These are phyloP conservation scores for Cryptococcus floricola DNA, from an alignment of 1,284 basidiomycete genomes.

Conservation along the genomic window DNA sequence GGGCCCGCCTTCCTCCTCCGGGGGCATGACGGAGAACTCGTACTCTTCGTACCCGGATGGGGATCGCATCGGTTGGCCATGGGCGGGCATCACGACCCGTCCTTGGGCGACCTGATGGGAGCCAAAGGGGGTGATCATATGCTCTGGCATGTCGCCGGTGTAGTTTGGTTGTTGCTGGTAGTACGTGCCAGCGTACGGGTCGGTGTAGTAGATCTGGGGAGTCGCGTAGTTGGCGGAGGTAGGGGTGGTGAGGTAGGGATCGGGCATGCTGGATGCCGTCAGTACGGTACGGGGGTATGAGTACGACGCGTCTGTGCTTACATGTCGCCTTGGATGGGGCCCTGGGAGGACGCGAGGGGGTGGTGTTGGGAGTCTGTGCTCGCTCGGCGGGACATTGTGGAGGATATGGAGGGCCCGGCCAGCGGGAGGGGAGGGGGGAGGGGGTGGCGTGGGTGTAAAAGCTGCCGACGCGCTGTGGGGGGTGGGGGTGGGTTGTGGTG, in stretches of 20 bases:
- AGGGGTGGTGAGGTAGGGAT: conserved; percentile 14
- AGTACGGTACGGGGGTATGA: background rate
- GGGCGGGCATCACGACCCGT: conserved; percentile 19
- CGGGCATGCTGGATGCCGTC: conserved; percentile 9
- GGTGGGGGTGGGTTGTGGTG: too few relatives aligned
- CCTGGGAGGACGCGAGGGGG: conserved; percentile 6
- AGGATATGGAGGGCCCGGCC: background rate
- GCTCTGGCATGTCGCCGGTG: conserved; percentile 9
- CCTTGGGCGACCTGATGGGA: conserved; percentile 20
- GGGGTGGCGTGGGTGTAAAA: too few relatives aligned
- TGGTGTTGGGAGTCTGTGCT: conserved; percentile 10
- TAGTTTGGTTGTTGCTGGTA: conserved; percentile 7
- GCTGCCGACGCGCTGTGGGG: too few relatives aligned
- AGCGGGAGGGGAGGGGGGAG: too few relatives aligned
- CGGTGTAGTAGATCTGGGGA: conserved; percentile 14
- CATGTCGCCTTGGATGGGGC: conserved; percentile 11
- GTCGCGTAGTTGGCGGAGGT: conserved; percentile 8
- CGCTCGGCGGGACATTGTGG: conserved; percentile 14
- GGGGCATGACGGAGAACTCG: conserved; percentile 15
- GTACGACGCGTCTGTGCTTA: conserved; percentile 4
- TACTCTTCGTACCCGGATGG: conserved; percentile 13
- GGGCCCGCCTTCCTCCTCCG: conserved; percentile 16
- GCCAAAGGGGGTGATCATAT: conserved; percentile 19
- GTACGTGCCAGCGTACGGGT: conserved; percentile 4
- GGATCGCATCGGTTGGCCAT: conserved; percentile 14